phyloP scores from a whole-genome alignment of 2,329 filamentous ascomycete genomes.

The Monilinia fructigena region DNA sequence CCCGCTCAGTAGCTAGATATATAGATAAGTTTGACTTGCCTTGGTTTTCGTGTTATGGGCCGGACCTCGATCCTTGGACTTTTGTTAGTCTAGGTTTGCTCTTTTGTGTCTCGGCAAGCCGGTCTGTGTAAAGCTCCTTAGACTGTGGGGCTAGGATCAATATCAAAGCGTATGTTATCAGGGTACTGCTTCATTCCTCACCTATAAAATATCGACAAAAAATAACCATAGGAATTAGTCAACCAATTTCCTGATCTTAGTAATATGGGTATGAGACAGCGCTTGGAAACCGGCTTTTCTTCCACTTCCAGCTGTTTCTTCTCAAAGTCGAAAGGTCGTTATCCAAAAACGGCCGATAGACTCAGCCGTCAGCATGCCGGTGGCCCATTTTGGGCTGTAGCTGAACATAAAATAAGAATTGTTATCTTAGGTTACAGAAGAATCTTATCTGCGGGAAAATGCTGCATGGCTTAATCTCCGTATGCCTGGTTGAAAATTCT shows the following conservation, averaged over 20 bases:
- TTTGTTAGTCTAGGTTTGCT: background rate
- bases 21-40: background rate
- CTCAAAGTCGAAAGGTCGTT: background rate
- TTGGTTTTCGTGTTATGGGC: background rate
- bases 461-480: conserved; percentile 2
- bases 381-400: background rate
- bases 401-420: background rate
- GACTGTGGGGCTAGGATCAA: background rate
- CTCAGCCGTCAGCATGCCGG: background rate
- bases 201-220: background rate
- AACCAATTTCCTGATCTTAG: background rate
- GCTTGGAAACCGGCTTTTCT: background rate
- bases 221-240: background rate
- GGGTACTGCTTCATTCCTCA: background rate
- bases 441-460: background rate
- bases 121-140: background rate
- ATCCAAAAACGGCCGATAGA: background rate
- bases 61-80: background rate
- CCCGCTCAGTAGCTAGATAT: background rate
- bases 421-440: background rate
- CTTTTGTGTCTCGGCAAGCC: conserved; percentile 1
- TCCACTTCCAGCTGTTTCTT: background rate
- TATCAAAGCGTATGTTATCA: background rate
- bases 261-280: background rate
- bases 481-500: background rate